Conservation (phyloP, 768 basidiomycete species). For the Suillus luteus region DNA sequence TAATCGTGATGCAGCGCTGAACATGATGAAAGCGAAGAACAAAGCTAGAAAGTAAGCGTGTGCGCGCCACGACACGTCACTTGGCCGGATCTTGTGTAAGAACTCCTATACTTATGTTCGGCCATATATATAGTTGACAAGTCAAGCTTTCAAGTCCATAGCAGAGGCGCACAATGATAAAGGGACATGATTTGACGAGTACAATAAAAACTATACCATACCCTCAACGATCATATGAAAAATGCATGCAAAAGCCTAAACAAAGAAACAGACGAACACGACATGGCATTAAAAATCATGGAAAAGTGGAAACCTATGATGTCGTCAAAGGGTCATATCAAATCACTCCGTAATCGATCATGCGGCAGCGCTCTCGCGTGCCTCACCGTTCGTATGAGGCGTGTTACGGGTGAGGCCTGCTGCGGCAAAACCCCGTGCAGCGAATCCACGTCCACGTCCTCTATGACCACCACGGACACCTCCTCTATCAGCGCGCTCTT, state of each 20-base stretch:
- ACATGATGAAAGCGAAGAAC: constrained; percentile 19
- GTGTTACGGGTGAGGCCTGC: constrained; percentile 58
- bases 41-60: constrained; percentile 1
- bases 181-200: constrained; percentile 3
- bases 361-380: constrained; percentile 27
- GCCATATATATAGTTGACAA: not conserved
- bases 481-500: constrained; percentile 37
- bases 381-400: constrained; percentile 33
- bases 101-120: not conserved
- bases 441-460: constrained; percentile 56
- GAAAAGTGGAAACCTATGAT: constrained; percentile 14
- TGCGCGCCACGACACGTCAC: no score
- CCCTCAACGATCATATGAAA: constrained; percentile 10
- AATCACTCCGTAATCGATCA: constrained; percentile 21
- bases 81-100: not conserved
- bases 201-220: constrained; percentile 3
- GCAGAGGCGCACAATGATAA: not conserved
- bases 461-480: constrained; percentile 54
- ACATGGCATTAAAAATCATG: constrained; percentile 7
- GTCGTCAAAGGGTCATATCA: constrained; percentile 24
- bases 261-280: not conserved
- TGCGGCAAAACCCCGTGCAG: constrained; percentile 65
- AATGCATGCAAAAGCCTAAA: constrained; percentile 4
- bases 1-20: constrained; percentile 26
- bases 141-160: not conserved